phyloP scores from a whole-genome alignment of 768 basidiomycete genomes.

The Russula emetica region DNA sequence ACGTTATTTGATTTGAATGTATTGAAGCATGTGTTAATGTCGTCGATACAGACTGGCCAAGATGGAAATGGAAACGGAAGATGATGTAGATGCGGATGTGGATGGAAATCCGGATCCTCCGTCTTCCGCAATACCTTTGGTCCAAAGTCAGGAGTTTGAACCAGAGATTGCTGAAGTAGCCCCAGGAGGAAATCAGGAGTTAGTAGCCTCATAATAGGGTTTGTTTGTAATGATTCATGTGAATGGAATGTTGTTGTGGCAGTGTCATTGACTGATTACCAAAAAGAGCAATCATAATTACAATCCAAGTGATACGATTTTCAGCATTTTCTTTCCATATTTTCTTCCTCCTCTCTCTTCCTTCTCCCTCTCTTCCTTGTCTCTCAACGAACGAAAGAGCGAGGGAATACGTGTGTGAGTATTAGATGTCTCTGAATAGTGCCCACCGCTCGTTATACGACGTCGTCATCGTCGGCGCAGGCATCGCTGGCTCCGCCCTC shows the following conservation, averaged over 20 bases:
- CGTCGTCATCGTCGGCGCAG: slow-evolving; percentile 87
- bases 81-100: slow-evolving; percentile 20
- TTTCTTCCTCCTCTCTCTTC: background rate
- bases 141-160: background rate
- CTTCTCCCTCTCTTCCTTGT: background rate
- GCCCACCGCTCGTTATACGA: slow-evolving; percentile 48
- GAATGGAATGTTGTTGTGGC: background rate
- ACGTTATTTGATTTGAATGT: background rate
- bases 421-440: no score
- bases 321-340: no score
- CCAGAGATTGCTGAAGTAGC: background rate
- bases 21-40: background rate
- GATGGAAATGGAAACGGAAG: slow-evolving; percentile 26
- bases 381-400: background rate
- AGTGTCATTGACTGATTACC: no score
- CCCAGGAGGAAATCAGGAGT: background rate
- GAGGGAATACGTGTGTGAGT: background rate
- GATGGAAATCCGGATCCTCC: slow-evolving; percentile 1
- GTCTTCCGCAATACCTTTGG: background rate
- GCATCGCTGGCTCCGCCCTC: slow-evolving; percentile 82
- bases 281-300: no score
- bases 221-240: background rate
- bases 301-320: no score
- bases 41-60: slow-evolving; percentile 14
- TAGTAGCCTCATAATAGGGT: background rate